Evolutionary conservation across 805 yeast genomes (phyloP), one percentile per base, ranked within the genome.

Genomic region (Candida berthetii): DNA sequence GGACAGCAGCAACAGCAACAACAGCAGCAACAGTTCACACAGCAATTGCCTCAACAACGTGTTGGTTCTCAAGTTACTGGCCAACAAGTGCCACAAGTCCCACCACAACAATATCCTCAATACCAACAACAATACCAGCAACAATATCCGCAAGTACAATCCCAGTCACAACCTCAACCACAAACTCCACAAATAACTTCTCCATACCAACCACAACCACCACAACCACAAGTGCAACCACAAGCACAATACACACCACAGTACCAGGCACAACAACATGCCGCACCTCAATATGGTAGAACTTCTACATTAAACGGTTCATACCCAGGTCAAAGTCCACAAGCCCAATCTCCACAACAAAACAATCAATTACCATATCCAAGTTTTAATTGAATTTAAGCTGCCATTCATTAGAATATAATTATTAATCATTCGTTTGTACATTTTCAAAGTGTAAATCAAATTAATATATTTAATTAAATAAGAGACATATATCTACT

Each of bases 101-200:
- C 50, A 57, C 66, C n/a, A 61, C 73, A 37, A 58, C 69, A 22
- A 66, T 71, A 54, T 51, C 68, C 54, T 54, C 68, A 34, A 60
- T 66, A 15, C 64, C 71, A 45, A 36, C 45, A 32, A 31, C 50
- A 39, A 36, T 46, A 42, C 13, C 35, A 19, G 19, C 42, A 36
- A 14, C 31, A 22, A 16, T 24, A 19, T 17, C 32, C n/a, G 11
- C 32, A 29, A 29, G 16, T 14, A 13, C 13, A 9, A 9, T 25
- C 38, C 10, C n/a, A n/a, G 25, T 19, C 5, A 10, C 14, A 29
- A 31, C 9, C 7, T 7, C 32, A 25, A 3, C 19, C 36, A 27
- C 18, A 37, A 34, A 3, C 5, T 14, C 41, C 15, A 27, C 31
- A 17, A 37, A 17, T 8, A 5, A 27, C 33, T 25, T 33, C 41